Percentiles rank a stretch among this genome's conserved stretches.
Evolutionary conservation across 169 alveolate genomes (phyloP).

Genomic region (Eimeria tenella): DNA sequence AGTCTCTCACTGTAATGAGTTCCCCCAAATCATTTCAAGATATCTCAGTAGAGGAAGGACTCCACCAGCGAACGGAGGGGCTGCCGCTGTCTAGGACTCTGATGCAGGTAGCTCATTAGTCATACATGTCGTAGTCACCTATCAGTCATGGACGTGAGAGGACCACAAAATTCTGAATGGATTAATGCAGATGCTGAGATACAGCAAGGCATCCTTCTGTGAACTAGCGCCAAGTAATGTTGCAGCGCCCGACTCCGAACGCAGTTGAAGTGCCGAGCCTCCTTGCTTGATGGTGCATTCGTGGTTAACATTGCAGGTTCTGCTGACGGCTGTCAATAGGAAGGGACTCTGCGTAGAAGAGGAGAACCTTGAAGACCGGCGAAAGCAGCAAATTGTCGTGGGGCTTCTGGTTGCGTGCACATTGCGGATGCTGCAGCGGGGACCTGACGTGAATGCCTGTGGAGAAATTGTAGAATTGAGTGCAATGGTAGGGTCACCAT

Average conservation of each 20-base stretch:
- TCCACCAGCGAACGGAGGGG: conserved; percentile 5
- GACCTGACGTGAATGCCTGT: conserved; percentile 28
- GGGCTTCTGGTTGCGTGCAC: conserved; percentile 41
- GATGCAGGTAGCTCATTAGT: background rate
- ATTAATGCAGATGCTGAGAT: no score
- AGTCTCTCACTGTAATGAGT: conserved; percentile 36
- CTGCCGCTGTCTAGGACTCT: conserved; percentile 38
- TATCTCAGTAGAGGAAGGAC: background rate
- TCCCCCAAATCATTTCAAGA: background rate
- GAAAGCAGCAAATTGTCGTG: conserved; percentile 50
- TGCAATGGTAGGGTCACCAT: conserved; percentile 47
- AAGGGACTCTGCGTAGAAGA: conserved; percentile 48
- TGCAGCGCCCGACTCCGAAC: no score
- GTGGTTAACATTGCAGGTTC: conserved; percentile 11
- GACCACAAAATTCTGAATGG: no score
- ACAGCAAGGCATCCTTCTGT: no score
- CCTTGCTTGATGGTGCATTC: background rate
- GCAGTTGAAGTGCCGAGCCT: no score
- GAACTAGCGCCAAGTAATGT: no score
- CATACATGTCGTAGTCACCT: no score
- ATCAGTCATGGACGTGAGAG: no score
- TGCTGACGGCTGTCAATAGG: conserved; percentile 27
- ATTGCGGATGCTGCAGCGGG: conserved; percentile 43
- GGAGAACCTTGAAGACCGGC: conserved; percentile 36
- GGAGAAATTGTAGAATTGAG: conserved; percentile 37